These are phyloP conservation scores for Elaeagnus macrophylla DNA, from an alignment of 306 rosid genomes.

Conservation along the genomic window DNA sequence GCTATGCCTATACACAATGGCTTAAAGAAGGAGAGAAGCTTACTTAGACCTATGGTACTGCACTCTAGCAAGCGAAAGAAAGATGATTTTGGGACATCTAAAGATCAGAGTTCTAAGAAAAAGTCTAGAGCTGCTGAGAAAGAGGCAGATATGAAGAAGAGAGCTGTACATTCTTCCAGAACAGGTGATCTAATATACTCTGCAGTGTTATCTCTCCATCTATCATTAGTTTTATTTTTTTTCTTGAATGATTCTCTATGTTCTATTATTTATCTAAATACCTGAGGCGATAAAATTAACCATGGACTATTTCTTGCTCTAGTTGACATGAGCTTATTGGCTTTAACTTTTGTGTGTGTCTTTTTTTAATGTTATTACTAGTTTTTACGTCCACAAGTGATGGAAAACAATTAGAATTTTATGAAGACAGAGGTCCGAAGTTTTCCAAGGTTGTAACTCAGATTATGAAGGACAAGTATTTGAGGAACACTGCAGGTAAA, in stretches of 20 bases:
- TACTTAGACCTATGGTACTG: slow-evolving; percentile 47
- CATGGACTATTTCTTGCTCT: slow-evolving; percentile 23
- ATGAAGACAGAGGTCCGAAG: slow-evolving; percentile 71
- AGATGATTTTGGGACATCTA: slow-evolving; percentile 45
- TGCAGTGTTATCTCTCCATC: background rate
- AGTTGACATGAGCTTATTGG: slow-evolving; percentile 41
- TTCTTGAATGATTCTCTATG: background rate
- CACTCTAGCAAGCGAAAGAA: slow-evolving; percentile 62
- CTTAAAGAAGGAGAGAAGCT: slow-evolving; percentile 59
- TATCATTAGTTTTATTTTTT: background rate
- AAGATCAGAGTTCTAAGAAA: slow-evolving; percentile 61
- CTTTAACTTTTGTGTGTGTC: slow-evolving; percentile 24
- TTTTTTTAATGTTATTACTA: slow-evolving; percentile 42
- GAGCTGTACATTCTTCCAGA: slow-evolving; percentile 48
- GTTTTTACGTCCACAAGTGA: slow-evolving; percentile 65
- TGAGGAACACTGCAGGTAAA: slow-evolving; percentile 35
- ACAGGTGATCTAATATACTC: slow-evolving; percentile 49
- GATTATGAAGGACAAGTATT: slow-evolving; percentile 46
- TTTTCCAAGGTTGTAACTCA: slow-evolving; percentile 41
- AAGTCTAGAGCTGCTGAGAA: slow-evolving; percentile 53
- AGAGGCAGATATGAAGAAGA: slow-evolving; percentile 56
- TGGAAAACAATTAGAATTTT: slow-evolving; percentile 79
- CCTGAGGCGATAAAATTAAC: slow-evolving; percentile 20
- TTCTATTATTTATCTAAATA: slow-evolving; percentile 11
- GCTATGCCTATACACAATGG: slow-evolving; percentile 32